A percentile compares a stretch with the other conserved stretches of the same genome.
These are phyloP conservation scores for Xylaria sp. DNA, from an alignment of 2,329 filamentous ascomycete species.

Conservation along the genomic window DNA sequence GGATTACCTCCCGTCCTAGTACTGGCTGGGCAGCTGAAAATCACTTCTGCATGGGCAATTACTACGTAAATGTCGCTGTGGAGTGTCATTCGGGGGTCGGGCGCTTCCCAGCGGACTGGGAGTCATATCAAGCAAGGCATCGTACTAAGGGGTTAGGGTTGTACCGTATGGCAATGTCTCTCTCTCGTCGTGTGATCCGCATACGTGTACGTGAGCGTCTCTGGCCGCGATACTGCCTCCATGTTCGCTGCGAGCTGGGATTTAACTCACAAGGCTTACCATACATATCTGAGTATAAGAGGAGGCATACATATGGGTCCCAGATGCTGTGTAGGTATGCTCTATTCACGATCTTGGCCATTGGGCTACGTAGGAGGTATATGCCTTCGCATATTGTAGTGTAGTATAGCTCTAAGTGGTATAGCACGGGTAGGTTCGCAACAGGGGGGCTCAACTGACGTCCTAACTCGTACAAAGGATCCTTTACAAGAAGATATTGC, in stretches of 20 bases:
- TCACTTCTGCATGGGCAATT: conserved; percentile 23
- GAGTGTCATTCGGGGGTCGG: conserved; percentile 31
- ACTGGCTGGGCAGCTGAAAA: conserved; percentile 36
- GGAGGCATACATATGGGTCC: not conserved
- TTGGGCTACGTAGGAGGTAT: too few species aligned
- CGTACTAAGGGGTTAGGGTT: conserved; percentile 30
- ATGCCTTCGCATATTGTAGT: too few species aligned
- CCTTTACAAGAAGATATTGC: conserved; percentile 6
- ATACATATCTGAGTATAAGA: too few species aligned
- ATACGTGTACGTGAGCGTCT: not conserved
- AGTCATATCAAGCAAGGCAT: conserved; percentile 32
- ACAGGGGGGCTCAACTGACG: not conserved
- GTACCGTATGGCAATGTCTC: conserved; percentile 13
- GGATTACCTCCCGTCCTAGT: conserved; percentile 12
- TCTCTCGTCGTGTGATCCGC: conserved; percentile 5
- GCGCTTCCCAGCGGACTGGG: conserved; percentile 36
- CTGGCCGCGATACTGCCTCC: not conserved
- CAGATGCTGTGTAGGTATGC: too few species aligned
- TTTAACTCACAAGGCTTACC: conserved; percentile 1
- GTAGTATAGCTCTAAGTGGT: not conserved
- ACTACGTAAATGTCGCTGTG: conserved; percentile 28
- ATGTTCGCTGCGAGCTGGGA: not conserved
- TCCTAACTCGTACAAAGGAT: conserved; percentile 5
- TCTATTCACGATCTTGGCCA: too few species aligned
- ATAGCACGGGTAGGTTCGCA: not conserved